Conservation (phyloP, 306 rosid species). For the Carpinus fangiana region DNA sequence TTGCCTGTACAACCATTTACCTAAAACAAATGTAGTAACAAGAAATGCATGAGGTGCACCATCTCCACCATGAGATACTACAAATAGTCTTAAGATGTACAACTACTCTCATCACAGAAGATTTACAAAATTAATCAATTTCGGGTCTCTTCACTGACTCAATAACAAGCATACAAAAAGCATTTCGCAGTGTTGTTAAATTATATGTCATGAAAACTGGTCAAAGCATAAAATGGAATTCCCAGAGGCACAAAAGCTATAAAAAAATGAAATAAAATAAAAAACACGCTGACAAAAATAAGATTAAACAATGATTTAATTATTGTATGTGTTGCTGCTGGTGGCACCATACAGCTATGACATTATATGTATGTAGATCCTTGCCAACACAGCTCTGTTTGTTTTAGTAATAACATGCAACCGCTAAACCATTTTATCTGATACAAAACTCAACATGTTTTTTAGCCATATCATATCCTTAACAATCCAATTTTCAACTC, state of each 20-base stretch:
- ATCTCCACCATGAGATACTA: slow-evolving; percentile 5
- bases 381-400: not conserved
- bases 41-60: slow-evolving; percentile 1
- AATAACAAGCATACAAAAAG: not conserved
- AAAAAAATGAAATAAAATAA: not conserved
- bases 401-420: not conserved
- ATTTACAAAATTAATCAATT: no score
- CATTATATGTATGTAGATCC: not conserved
- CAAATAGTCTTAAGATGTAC: not conserved
- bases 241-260: not conserved
- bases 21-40: slow-evolving; percentile 34
- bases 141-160: not conserved
- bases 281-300: not conserved
- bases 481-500: not conserved
- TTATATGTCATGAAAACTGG: not conserved
- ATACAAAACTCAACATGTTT: not conserved
- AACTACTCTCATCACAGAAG: not conserved
- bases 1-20: slow-evolving; percentile 88
- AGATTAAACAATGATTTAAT: not conserved
- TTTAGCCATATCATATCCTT: not conserved
- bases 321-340: not conserved
- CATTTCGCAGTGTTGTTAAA: not conserved
- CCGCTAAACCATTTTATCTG: not conserved
- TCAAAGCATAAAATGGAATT: not conserved
- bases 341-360: not conserved